phyloP scores from a whole-genome alignment of 2,329 filamentous ascomycete species.

The Arthrobotrys musiformis region DNA sequence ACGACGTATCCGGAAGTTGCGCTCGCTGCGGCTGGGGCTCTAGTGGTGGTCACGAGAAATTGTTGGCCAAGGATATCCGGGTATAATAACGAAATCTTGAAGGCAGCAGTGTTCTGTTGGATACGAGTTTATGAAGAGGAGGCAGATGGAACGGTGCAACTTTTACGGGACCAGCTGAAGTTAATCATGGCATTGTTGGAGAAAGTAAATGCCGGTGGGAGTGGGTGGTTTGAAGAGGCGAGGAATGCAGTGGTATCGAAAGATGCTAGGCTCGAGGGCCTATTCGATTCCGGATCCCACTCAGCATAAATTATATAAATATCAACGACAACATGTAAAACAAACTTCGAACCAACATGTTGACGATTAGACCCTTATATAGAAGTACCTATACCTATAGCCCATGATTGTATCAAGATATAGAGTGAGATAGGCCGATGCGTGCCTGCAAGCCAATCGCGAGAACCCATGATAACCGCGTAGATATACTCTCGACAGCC shows the following conservation, averaged over 20 bases:
- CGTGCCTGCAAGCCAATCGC: neutral
- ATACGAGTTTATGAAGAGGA: constrained; percentile 39
- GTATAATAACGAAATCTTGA: constrained; percentile 56
- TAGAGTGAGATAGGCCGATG: neutral
- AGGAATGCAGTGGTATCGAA: constrained; percentile 6
- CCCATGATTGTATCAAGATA: too few species aligned
- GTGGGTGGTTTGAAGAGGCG: constrained; percentile 23
- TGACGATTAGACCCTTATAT: too few species aligned
- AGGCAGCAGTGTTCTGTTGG: constrained; percentile 57
- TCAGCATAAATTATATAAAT: neutral
- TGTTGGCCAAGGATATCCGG: constrained; percentile 56
- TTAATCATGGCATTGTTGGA: constrained; percentile 34
- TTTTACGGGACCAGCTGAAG: constrained; percentile 28
- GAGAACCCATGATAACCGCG: neutral
- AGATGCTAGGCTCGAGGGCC: constrained; percentile 16
- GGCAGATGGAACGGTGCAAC: constrained; percentile 12
- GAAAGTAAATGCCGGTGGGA: constrained; percentile 11
- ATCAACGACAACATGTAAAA: neutral
- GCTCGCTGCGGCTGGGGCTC: constrained; percentile 24
- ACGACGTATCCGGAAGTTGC: constrained; percentile 45
- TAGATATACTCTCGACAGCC: neutral
- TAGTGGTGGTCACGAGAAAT: constrained; percentile 42
- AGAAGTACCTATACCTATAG: too few species aligned
- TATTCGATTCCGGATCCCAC: constrained; percentile 12
- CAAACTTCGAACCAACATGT: too few species aligned